A percentile compares a stretch with the other conserved stretches of the same genome.
phyloP scores from a whole-genome alignment of 306 rosid genomes.

The Urtica urens region DNA sequence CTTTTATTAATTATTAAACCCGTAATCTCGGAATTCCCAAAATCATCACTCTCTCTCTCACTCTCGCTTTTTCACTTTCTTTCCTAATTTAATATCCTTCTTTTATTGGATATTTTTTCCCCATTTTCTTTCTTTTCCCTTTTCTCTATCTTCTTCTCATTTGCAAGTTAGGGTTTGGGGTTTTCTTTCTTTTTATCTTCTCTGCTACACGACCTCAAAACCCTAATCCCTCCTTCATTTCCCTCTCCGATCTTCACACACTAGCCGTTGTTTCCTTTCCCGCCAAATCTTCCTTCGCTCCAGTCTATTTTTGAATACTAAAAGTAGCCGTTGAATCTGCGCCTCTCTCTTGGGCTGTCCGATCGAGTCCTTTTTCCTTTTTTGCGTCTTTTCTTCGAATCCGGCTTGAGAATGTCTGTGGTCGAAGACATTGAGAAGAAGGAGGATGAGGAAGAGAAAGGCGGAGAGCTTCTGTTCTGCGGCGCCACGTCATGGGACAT shows the following conservation, averaged over 20 bases:
- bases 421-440: constrained; percentile 50
- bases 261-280: constrained; percentile 52
- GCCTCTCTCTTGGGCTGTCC: constrained; percentile 13
- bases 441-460: constrained; percentile 36
- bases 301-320: constrained; percentile 16
- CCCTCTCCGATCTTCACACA: constrained; percentile 28
- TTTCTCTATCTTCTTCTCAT: constrained; percentile 13
- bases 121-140: constrained; percentile 4
- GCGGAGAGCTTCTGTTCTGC: constrained; percentile 87
- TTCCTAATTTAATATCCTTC: neutral
- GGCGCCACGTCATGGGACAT: constrained; percentile 88
- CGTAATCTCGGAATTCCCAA: constrained; percentile 38
- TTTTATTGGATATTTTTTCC: constrained; percentile 9
- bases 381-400: constrained; percentile 17
- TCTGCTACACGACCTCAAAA: constrained; percentile 16
- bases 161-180: constrained; percentile 90
- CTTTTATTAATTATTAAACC: constrained; percentile 17
- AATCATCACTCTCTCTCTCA: constrained; percentile 19
- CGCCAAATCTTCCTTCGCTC: constrained; percentile 47
- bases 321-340: constrained; percentile 67
- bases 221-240: constrained; percentile 21
- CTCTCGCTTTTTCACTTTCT: constrained; percentile 6
- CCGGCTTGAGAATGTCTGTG: constrained; percentile 59
- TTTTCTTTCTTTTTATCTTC: constrained; percentile 12
- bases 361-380: neutral